These are phyloP conservation scores for Beauveria varroae DNA, from an alignment of 2,329 filamentous ascomycete species.

Conservation along the genomic window DNA sequence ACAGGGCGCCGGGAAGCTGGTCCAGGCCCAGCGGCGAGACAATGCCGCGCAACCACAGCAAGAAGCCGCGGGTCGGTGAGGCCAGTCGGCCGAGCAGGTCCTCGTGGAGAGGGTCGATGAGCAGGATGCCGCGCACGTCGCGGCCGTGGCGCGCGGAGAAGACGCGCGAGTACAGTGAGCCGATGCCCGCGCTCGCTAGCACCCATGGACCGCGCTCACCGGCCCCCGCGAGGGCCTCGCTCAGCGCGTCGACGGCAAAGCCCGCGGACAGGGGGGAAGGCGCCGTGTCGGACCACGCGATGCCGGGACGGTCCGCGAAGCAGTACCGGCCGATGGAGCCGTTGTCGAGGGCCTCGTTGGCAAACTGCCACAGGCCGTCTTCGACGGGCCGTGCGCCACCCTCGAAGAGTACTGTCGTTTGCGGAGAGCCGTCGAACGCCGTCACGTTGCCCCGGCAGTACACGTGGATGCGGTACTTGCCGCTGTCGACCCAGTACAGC, in stretches of 20 bases:
- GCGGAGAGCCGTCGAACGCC: conserved; percentile 39
- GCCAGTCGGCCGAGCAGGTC: conserved; percentile 66
- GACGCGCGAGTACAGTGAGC: conserved; percentile 82
- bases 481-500: conserved; percentile 70
- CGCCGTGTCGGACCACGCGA: conserved; percentile 82
- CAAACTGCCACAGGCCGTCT: conserved; percentile 70
- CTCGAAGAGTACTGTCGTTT: conserved; percentile 81
- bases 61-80: conserved; percentile 64
- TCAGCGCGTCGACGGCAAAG: conserved; percentile 83
- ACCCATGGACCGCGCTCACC: conserved; percentile 87
- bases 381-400: conserved; percentile 75
- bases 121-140: conserved; percentile 68
- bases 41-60: conserved; percentile 79
- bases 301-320: conserved; percentile 88
- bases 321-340: conserved; percentile 84
- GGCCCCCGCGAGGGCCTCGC: conserved; percentile 72
- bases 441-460: conserved; percentile 69
- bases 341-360: conserved; percentile 66
- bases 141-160: conserved; percentile 77
- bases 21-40: conserved; percentile 83
- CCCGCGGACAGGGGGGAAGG: conserved; percentile 90
- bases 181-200: conserved; percentile 76
- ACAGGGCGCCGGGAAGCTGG: conserved; percentile 69
- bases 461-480: conserved; percentile 81
- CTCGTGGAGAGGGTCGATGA: conserved; percentile 87